Evolutionary conservation across 2,329 filamentous ascomycete genomes (phyloP), one percentile per base, ranked within the genome.

Genomic region (Fusarium luffae): DNA sequence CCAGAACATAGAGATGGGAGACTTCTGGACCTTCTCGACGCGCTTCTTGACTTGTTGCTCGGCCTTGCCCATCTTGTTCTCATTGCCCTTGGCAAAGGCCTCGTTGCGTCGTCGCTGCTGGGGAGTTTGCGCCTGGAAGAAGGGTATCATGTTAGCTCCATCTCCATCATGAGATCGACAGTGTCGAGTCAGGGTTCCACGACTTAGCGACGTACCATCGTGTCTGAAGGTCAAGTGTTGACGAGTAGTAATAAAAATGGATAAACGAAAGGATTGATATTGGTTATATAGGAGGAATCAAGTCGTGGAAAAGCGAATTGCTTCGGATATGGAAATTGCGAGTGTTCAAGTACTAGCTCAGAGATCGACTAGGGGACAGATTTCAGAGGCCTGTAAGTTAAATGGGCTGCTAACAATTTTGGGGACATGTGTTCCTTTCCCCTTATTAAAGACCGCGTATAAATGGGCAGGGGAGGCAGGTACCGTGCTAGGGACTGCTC

Each of bases 21-120:
- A 85, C 84, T 89, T 90, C 65, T 76, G 70, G 59, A 80, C 74
- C 75, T 87, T 84, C 83, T 89, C 88, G 73, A 72, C 75, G 67
- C 82, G 82, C 82, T 89, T 88, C 85, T 90, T 90, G 73, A 90
- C 79, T 68, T 89, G 86, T 25, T 82, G 82, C 61, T 89, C 85
- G n/a, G 89, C 86, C 83, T 93, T 93, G 81, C 93, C 93, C 80
- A 92, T 91, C 78, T 90, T 92, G 64, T 85, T 83, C 78, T 92
- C 89, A 79, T 95, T 90, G 56, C 88, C 85, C 79, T 91, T 90
- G 72, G 86, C 90, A 82, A 93, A 97, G 81, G 92, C 91, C 77
- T 88, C 88, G 84, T 96, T 96, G 69, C 91, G 90, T 77, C 89
- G 89, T 79, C 93, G 90, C 85, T 96, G 93, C 81, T 93, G 88